phyloP scores from a whole-genome alignment of 2,329 filamentous ascomycete genomes.

The Neophaeococcomyces mojaviensis region DNA sequence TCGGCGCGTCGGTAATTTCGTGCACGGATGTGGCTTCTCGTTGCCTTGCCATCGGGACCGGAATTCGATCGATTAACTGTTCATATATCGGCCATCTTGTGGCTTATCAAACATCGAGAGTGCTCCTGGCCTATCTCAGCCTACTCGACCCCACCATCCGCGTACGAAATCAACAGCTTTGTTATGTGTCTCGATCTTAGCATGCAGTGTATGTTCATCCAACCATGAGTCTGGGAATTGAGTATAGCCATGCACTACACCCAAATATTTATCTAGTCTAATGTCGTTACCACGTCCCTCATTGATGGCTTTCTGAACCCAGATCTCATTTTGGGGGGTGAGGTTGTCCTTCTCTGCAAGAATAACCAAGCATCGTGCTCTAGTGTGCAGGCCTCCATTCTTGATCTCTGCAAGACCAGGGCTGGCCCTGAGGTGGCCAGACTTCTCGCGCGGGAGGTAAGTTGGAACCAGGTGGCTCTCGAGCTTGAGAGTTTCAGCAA shows the following conservation, averaged over 20 bases:
- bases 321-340: constrained; percentile 16
- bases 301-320: constrained; percentile 20
- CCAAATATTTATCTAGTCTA: constrained; percentile 17
- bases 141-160: background rate
- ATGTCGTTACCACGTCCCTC: constrained; percentile 16
- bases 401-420: constrained; percentile 19
- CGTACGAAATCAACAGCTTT: constrained; percentile 8
- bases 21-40: too few relatives aligned
- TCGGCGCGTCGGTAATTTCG: too few relatives aligned
- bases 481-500: constrained; percentile 18
- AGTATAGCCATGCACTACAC: constrained; percentile 22
- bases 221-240: constrained; percentile 23
- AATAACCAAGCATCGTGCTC: constrained; percentile 20
- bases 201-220: constrained; percentile 10
- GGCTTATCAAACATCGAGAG: too few relatives aligned
- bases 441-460: constrained; percentile 17
- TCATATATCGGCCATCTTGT: too few relatives aligned
- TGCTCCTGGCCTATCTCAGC: background rate
- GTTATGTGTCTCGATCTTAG: constrained; percentile 6
- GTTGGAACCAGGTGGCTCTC: constrained; percentile 22
- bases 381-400: constrained; percentile 16
- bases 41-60: too few relatives aligned
- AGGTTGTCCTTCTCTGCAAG: constrained; percentile 22
- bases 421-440: constrained; percentile 17
- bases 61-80: too few relatives aligned